Evolutionary conservation across 768 basidiomycete genomes (phyloP).

Genomic region (Auriscalpium orientale): DNA sequence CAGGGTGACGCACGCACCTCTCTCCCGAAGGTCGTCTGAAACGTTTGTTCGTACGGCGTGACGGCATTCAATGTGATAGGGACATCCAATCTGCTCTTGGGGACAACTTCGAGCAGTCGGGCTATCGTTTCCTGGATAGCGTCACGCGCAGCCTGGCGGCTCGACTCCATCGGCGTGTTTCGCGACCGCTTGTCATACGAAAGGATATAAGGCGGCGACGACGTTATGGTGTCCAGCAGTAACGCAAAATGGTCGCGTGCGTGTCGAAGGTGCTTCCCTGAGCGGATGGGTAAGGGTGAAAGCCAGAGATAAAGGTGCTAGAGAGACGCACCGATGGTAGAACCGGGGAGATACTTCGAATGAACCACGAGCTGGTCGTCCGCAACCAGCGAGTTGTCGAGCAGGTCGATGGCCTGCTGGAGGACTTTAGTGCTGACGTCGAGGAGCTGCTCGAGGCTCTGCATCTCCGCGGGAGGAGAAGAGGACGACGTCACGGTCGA

Average conservation of each 20-base stretch:
- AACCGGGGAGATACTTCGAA: conserved; percentile 78
- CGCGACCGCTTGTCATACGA: conserved; percentile 72
- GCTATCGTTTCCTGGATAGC: conserved; percentile 50
- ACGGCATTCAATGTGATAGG: conserved; percentile 71
- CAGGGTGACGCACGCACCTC: conserved; percentile 41
- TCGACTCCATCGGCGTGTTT: conserved; percentile 80
- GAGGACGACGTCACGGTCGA: neutral
- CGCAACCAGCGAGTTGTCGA: conserved; percentile 55
- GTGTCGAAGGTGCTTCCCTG: conserved; percentile 84
- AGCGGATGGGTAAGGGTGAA: neutral
- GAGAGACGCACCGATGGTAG: conserved; percentile 62
- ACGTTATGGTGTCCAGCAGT: conserved; percentile 46
- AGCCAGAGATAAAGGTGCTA: neutral
- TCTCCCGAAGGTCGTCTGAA: conserved; percentile 75
- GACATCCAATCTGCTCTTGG: conserved; percentile 41
- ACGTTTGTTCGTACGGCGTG: conserved; percentile 68
- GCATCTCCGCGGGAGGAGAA: conserved; percentile 15
- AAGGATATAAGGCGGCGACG: conserved; percentile 42
- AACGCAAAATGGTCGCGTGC: conserved; percentile 77
- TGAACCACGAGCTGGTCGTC: conserved; percentile 63
- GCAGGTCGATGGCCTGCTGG: conserved; percentile 63
- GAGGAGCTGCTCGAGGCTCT: conserved; percentile 44
- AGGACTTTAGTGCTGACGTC: conserved; percentile 62
- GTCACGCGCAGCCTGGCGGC: conserved; percentile 46
- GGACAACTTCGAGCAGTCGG: conserved; percentile 47